phyloP scores from a whole-genome alignment of 352 stramenopile genomes.

The Phytophthora citrophthora region DNA sequence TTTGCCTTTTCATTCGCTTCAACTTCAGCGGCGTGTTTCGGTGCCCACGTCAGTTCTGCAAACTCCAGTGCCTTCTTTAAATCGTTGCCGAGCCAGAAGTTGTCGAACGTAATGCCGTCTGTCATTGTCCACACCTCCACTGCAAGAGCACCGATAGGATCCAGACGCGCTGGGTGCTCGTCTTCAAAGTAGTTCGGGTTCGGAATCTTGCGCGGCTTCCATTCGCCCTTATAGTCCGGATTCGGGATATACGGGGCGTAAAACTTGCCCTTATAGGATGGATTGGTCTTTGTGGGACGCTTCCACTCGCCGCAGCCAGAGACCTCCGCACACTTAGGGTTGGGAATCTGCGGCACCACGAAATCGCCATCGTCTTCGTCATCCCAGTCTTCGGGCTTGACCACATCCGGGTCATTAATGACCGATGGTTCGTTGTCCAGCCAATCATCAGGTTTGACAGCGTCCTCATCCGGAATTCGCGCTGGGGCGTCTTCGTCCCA shows the following conservation, averaged over 20 bases:
- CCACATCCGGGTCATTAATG: constrained; percentile 82
- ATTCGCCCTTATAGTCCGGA: constrained; percentile 92
- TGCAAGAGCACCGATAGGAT: constrained; percentile 88
- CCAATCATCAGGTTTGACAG: constrained; percentile 91
- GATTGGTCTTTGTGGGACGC: constrained; percentile 89
- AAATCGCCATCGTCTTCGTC: constrained; percentile 94
- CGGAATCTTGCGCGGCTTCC: constrained; percentile 88
- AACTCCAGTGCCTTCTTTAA: constrained; percentile 80
- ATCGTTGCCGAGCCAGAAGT: constrained; percentile 92
- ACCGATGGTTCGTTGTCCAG: constrained; percentile 82
- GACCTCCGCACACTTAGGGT: constrained; percentile 85
- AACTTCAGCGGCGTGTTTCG: constrained; percentile 76
- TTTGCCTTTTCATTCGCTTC: constrained; percentile 60
- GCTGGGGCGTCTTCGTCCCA: constrained; percentile 93
- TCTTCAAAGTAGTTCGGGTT: constrained; percentile 93
- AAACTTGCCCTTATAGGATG: constrained; percentile 94
- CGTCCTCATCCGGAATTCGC: constrained; percentile 85
- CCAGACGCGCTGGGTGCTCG: constrained; percentile 75
- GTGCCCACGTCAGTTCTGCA: constrained; percentile 71
- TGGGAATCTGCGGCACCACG: constrained; percentile 88
- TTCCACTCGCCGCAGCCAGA: constrained; percentile 94
- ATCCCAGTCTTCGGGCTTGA: constrained; percentile 94
- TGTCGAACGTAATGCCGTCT: constrained; percentile 92
- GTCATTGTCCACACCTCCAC: constrained; percentile 94
- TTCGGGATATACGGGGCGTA: constrained; percentile 91